A percentile compares a stretch with the other conserved stretches of the same genome.
Conservation (phyloP, 805 yeast genomes). For the Grigorovia yakushimaensis region DNA sequence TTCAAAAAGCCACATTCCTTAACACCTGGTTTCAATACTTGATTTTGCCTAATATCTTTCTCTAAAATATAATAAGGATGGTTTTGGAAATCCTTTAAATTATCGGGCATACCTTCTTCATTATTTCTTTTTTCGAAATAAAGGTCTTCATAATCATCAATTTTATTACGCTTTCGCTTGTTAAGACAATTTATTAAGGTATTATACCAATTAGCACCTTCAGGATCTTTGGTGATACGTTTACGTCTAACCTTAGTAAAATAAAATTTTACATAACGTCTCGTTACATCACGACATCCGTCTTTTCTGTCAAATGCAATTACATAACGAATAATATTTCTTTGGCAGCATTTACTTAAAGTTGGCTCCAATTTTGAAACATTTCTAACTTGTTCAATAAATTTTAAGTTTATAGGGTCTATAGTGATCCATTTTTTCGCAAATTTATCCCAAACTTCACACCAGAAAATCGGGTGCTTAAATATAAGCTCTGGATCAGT, state of each 20-base stretch:
- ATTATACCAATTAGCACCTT: constrained; percentile 53
- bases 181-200: constrained; percentile 28
- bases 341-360: constrained; percentile 12
- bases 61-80: constrained; percentile 85
- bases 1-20: constrained; percentile 60
- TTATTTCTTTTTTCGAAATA: constrained; percentile 39
- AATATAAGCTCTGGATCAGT: constrained; percentile 3
- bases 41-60: constrained; percentile 61
- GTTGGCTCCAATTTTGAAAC: constrained; percentile 62
- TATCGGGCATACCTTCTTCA: constrained; percentile 81
- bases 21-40: constrained; percentile 58
- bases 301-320: constrained; percentile 63
- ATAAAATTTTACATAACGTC: constrained; percentile 57
- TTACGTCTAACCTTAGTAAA: constrained; percentile 68
- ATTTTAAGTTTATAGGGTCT: constrained; percentile 62
- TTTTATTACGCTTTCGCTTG: constrained; percentile 21
- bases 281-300: constrained; percentile 69
- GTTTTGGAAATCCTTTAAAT: constrained; percentile 67
- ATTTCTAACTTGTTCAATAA: constrained; percentile 53
- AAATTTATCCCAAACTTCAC: constrained; percentile 81
- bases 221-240: constrained; percentile 52
- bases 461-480: constrained; percentile 76
- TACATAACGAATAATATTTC: constrained; percentile 59
- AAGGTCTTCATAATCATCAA: constrained; percentile 29
- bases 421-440: constrained; percentile 71